Conservation (phyloP, 129 eudicot species). For the Tanacetum coccineum region DNA sequence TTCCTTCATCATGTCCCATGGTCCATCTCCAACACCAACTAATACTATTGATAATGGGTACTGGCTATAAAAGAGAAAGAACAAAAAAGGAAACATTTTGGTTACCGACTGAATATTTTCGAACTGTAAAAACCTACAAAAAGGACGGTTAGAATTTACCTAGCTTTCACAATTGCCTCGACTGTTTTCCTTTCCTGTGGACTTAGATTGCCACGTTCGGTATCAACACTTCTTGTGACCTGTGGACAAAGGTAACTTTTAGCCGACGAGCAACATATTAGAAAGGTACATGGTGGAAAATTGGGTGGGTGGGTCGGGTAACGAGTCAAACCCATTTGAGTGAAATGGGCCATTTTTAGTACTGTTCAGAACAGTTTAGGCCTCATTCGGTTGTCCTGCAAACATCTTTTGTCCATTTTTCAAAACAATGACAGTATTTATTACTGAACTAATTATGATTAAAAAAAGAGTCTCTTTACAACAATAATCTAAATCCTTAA, state of each 20-base stretch:
- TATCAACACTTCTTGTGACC: conserved; percentile 98
- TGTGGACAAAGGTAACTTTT: conserved; percentile 21
- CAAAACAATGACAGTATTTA: too few relatives aligned
- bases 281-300: background rate
- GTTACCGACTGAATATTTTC: background rate
- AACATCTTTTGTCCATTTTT: background rate
- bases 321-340: background rate
- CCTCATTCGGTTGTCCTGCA: too few relatives aligned
- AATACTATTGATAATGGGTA: conserved; percentile 83
- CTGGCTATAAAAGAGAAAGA: conserved; percentile 39
- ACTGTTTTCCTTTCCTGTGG: conserved; percentile 85
- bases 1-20: conserved; percentile 99
- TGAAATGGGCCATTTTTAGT: too few relatives aligned
- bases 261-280: background rate
- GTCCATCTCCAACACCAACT: conserved; percentile 99
- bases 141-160: conserved; percentile 38
- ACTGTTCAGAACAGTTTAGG: too few relatives aligned
- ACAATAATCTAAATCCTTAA: too few relatives aligned
- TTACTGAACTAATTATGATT: too few relatives aligned
- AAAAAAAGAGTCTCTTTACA: too few relatives aligned
- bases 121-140: background rate
- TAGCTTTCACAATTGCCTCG: conserved; percentile 91
- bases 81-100: background rate
- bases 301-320: background rate
- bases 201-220: conserved; percentile 69